These are phyloP conservation scores for Colletotrichum spinosum DNA, from an alignment of 2,329 filamentous ascomycete genomes.

Conservation along the genomic window DNA sequence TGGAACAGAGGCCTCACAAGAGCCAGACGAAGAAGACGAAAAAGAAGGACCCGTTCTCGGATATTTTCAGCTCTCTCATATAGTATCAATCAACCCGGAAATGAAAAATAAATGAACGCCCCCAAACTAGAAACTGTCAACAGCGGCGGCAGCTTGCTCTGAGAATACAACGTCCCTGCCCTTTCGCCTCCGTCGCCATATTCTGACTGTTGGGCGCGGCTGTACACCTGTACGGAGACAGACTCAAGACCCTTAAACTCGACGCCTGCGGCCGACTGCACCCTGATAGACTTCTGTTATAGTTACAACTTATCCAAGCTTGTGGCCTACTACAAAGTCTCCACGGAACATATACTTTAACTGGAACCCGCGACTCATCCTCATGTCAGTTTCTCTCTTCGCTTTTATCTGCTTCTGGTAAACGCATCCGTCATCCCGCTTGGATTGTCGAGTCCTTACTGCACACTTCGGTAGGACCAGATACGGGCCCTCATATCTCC, in stretches of 20 bases:
- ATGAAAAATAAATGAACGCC: background rate
- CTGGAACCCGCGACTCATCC: too few relatives aligned
- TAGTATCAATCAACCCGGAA: constrained; percentile 41
- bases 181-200: constrained; percentile 36
- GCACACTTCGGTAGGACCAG: constrained; percentile 78
- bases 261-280: too few relatives aligned
- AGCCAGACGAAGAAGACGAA: constrained; percentile 55
- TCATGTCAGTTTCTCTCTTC: background rate
- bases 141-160: constrained; percentile 35
- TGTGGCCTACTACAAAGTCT: too few relatives aligned
- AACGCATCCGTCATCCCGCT: background rate
- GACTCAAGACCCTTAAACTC: too few relatives aligned
- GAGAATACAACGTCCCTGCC: constrained; percentile 31
- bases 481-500: constrained; percentile 98
- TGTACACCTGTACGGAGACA: too few relatives aligned
- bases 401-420: background rate
- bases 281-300: too few relatives aligned
- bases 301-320: too few relatives aligned
- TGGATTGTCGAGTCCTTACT: constrained; percentile 13
- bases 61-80: constrained; percentile 73
- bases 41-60: constrained; percentile 76
- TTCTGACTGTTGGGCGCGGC: constrained; percentile 18
- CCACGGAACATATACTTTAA: too few relatives aligned
- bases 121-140: constrained; percentile 34
- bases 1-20: constrained; percentile 45